Evolutionary conservation across 345 rosid genomes (phyloP), one percentile per base, ranked within the genome.

Genomic region (Lumnitzera racemosa): DNA sequence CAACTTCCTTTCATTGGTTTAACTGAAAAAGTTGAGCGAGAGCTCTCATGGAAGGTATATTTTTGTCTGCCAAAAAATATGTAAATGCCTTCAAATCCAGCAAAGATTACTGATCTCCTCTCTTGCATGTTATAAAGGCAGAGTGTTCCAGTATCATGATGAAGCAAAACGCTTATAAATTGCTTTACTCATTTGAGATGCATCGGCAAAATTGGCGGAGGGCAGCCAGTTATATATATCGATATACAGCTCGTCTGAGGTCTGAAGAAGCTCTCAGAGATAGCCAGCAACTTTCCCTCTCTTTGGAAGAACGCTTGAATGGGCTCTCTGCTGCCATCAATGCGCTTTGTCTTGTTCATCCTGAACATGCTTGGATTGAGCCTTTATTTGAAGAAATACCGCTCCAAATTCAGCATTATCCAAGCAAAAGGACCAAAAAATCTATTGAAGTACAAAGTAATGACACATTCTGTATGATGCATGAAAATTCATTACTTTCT

Each of bases 161-260:
- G 56, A 84, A 79, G 72, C 95, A 92, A 41, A 94, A 86, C 67
- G 83, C 91, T 3, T 94, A 90, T 74, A 90, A 94, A 76, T 63
- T 94, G 74, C 95, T 94, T 54, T 94, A 90, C 79, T 89, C 99
- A 61, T 94, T 86, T 73, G 99, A 94, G 74, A 84, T 81, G 90
- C 85, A 80, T 67, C 80, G 81, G 66, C 95, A 94, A 69, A 94
- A 90, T 58, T 94, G 99, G 99, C 77, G 88, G 73, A 86, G 63
- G 74, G 96, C 99, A 25, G 99, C 99, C 47, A 73, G 72, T 76
- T 94, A 84, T 80, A 83, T 94, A 59, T 94, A 90, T 72, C 81
- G 72, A 46, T 87, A 81, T 71, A 71, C 96, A 64, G 70, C 72
- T 70, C 91, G 97, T 58, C 74, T 94, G 77, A 84, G 82, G 80